Conservation (phyloP, 805 yeast genomes). For the Pichia gijzeniarum region DNA sequence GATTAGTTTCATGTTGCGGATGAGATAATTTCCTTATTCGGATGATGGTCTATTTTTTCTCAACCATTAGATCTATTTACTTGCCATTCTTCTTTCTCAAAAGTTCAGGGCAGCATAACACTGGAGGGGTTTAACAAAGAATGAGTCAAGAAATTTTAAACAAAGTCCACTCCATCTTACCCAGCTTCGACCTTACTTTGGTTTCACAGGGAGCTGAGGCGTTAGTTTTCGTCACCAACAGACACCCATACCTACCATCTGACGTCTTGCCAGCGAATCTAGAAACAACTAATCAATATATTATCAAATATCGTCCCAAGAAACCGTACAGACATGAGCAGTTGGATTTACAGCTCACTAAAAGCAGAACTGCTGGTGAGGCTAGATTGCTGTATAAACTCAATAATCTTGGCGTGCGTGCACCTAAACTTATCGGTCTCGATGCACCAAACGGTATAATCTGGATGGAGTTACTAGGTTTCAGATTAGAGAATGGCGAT, state of each 20-base stretch:
- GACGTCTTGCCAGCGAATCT: constrained; percentile 22
- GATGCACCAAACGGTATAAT: constrained; percentile 75
- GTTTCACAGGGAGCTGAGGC: constrained; percentile 93
- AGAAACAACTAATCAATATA: constrained; percentile 34
- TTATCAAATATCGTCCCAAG: constrained; percentile 81
- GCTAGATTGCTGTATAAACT: constrained; percentile 66
- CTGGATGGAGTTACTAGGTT: constrained; percentile 82
- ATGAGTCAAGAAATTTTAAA: constrained; percentile 50
- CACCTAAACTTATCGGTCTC: constrained; percentile 69
- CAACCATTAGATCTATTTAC: background rate
- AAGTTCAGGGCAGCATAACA: too few relatives aligned
- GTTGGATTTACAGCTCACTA: constrained; percentile 70
- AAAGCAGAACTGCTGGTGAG: constrained; percentile 77
- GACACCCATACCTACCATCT: constrained; percentile 59
- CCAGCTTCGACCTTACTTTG: constrained; percentile 43
- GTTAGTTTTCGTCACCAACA: constrained; percentile 53
- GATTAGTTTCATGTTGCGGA: background rate
- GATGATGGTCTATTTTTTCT: too few relatives aligned
- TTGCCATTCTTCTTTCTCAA: too few relatives aligned
- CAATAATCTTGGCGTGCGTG: constrained; percentile 48
- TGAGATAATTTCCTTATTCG: too few relatives aligned
- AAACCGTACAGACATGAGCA: constrained; percentile 87
- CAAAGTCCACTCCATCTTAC: constrained; percentile 37
- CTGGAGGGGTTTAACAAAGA: too few relatives aligned
- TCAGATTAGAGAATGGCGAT: constrained; percentile 41